Evolutionary conservation across 164 flowering plant genomes (phyloP).

Genomic region (Chimonanthus salicifolius): DNA sequence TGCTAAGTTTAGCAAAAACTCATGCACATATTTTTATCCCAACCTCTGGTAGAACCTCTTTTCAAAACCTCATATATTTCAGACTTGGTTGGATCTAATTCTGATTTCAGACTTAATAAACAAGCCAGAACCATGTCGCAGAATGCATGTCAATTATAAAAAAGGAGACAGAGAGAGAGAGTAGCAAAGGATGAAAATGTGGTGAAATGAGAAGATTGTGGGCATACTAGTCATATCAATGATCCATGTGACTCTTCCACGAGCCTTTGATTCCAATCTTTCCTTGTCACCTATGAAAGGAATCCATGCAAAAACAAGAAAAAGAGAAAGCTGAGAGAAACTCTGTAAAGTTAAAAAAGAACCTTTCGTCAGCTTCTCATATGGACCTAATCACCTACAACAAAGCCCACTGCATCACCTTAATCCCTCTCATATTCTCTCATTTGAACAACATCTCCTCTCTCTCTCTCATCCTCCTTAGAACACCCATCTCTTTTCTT

Average conservation of each 20-base stretch:
- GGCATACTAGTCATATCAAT: neutral
- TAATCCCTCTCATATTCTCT: neutral
- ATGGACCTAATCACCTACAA: neutral
- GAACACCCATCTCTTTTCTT: neutral
- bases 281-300: neutral
- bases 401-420: neutral
- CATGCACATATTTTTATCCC: too few relatives aligned
- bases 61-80: too few relatives aligned
- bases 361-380: neutral
- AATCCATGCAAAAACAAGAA: neutral
- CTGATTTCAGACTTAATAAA: too few relatives aligned
- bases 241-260: neutral
- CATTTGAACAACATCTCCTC: neutral
- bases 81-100: too few relatives aligned
- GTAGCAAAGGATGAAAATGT: neutral
- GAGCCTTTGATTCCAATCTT: neutral
- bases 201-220: neutral
- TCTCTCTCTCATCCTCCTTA: neutral
- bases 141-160: too few relatives aligned
- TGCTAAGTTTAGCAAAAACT: too few relatives aligned
- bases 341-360: neutral
- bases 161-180: neutral
- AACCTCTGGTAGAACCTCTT: too few relatives aligned
- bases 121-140: too few relatives aligned
- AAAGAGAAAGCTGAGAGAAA: neutral